Evolutionary conservation across 108 stramenopile genomes (phyloP).

Genomic region (Phaeodactylum tricornutum): DNA sequence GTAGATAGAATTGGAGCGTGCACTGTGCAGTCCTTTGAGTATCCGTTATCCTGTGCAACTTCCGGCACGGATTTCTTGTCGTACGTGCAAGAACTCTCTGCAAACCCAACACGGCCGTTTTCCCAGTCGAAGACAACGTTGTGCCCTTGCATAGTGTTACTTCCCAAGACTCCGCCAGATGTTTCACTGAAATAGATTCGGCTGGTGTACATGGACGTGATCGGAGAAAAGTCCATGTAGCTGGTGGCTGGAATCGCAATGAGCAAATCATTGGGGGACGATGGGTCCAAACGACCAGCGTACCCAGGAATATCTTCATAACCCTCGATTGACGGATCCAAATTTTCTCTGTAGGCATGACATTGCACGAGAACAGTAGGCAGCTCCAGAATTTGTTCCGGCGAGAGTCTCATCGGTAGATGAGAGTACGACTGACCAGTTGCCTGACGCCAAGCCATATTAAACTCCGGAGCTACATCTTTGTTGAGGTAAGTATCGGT

Average conservation of each 20-base stretch:
- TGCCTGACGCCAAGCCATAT: conserved; percentile 51
- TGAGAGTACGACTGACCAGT: conserved; percentile 68
- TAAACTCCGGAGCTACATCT: conserved; percentile 32
- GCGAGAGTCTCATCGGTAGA: conserved; percentile 30
- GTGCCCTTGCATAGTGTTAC: conserved; percentile 93
- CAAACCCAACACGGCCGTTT: conserved; percentile 82
- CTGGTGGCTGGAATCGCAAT: conserved; percentile 65
- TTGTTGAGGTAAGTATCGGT: conserved; percentile 32
- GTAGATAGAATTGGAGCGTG: not conserved
- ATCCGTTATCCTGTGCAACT: conserved; percentile 5
- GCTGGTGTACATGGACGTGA: conserved; percentile 36
- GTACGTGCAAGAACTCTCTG: conserved; percentile 75
- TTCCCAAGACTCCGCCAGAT: conserved; percentile 84
- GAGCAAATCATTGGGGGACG: conserved; percentile 50
- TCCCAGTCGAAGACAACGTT: conserved; percentile 93
- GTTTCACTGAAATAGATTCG: conserved; percentile 50
- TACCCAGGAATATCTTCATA: conserved; percentile 42
- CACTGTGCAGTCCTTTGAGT: conserved; percentile 9
- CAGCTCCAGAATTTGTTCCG: conserved; percentile 36
- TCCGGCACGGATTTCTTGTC: conserved; percentile 10
- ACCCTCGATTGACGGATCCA: conserved; percentile 8
- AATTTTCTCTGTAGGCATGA: conserved; percentile 2
- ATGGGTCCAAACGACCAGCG: conserved; percentile 54
- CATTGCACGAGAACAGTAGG: conserved; percentile 75
- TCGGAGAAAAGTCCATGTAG: conserved; percentile 67